Percentiles rank a stretch among this genome's conserved stretches.
phyloP scores from a whole-genome alignment of 2,329 filamentous ascomycete genomes.

The Penicillium sp. region DNA sequence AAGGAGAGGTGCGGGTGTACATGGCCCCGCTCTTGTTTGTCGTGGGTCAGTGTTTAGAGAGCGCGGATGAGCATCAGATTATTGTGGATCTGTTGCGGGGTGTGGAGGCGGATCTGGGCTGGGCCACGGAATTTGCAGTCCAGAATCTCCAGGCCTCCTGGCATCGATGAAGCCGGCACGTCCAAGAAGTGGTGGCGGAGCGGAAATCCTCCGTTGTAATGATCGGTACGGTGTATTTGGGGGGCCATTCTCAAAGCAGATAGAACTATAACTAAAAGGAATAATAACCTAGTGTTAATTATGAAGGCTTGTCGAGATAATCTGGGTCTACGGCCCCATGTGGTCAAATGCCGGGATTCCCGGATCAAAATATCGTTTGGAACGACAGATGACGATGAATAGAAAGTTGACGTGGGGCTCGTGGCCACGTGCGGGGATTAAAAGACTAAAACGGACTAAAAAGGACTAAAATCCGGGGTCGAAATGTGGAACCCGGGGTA shows the following conservation, averaged over 20 bases:
- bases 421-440: background rate
- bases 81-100: constrained; percentile 52
- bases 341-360: no score
- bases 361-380: no score
- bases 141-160: constrained; percentile 42
- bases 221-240: background rate
- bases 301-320: background rate
- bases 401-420: background rate
- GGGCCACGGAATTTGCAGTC: constrained; percentile 54
- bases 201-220: background rate
- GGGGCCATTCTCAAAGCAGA: background rate
- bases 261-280: background rate
- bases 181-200: background rate
- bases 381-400: background rate
- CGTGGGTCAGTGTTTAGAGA: constrained; percentile 54
- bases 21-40: constrained; percentile 56
- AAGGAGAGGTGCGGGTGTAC: constrained; percentile 54
- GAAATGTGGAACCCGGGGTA: constrained; percentile 1
- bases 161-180: constrained; percentile 16
- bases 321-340: no score
- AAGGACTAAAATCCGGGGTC: constrained; percentile 18
- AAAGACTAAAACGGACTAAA: no score
- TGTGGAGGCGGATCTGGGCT: constrained; percentile 58
- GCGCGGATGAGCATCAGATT: constrained; percentile 49
- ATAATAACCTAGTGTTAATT: background rate